A percentile compares a stretch with the other conserved stretches of the same genome.
Conservation (phyloP, 441 rosid species). For the Bocquillonia castaneifolia region DNA sequence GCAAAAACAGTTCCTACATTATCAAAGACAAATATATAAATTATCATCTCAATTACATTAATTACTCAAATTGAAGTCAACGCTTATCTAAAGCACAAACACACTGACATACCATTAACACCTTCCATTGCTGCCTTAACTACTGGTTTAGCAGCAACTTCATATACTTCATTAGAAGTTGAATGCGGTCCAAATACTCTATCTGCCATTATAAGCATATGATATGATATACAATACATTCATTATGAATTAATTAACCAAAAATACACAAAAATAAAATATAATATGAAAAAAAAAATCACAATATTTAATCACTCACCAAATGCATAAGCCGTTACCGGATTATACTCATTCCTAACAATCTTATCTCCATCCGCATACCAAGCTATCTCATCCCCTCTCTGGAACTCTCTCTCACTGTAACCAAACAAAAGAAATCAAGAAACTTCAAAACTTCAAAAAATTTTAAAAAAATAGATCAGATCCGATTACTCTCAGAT, state of each 20-base stretch:
- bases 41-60: background rate
- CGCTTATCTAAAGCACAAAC: background rate
- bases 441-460: constrained; percentile 9
- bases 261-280: background rate
- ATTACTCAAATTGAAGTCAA: background rate
- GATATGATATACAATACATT: background rate
- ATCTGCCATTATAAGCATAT: constrained; percentile 41
- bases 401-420: constrained; percentile 90
- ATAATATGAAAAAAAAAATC: no score
- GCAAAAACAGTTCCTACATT: constrained; percentile 95
- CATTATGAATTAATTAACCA: constrained; percentile 6
- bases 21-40: background rate
- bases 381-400: constrained; percentile 98
- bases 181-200: constrained; percentile 89
- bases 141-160: constrained; percentile 89
- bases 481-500: constrained; percentile 47
- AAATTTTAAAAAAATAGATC: constrained; percentile 43
- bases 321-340: constrained; percentile 80
- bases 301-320: constrained; percentile 50
- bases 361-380: constrained; percentile 88
- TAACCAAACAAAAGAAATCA: constrained; percentile 27
- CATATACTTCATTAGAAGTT: constrained; percentile 73
- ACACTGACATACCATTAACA: constrained; percentile 60
- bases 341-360: constrained; percentile 85
- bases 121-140: constrained; percentile 99